A percentile compares a stretch with the other conserved stretches of the same genome.
Evolutionary conservation across 306 rosid species (phyloP).

Genomic region (Malus sylvestris): DNA sequence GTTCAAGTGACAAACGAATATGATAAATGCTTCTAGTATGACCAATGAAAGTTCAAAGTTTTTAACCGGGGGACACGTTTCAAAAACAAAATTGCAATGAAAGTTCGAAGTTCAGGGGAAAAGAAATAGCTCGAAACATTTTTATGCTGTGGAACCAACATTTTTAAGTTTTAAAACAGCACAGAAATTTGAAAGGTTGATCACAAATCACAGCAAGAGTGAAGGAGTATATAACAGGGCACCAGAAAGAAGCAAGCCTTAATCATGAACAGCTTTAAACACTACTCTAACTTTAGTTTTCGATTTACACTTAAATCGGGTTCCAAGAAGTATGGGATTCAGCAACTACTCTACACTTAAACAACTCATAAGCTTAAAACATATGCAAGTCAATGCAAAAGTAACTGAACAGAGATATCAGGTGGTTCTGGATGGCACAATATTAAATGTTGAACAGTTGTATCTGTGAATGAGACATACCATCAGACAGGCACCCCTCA

Average conservation of each 20-base stretch:
- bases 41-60: background rate
- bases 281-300: background rate
- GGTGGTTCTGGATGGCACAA: background rate
- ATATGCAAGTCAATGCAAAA: background rate
- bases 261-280: background rate
- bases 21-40: background rate
- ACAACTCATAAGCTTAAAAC: background rate
- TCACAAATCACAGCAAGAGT: background rate
- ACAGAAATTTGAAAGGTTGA: background rate
- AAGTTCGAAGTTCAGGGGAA: background rate
- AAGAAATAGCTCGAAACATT: background rate
- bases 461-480: background rate
- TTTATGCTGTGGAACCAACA: background rate
- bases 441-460: background rate
- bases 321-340: background rate
- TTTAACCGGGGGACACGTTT: background rate
- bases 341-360: background rate
- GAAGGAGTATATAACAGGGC: background rate
- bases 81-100: background rate
- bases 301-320: background rate
- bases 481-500: background rate
- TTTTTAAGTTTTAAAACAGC: background rate
- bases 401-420: background rate
- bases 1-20: background rate
- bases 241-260: background rate